Conservation (phyloP, 2,329 filamentous ascomycete species). For the Parafenestella ontariensis region DNA sequence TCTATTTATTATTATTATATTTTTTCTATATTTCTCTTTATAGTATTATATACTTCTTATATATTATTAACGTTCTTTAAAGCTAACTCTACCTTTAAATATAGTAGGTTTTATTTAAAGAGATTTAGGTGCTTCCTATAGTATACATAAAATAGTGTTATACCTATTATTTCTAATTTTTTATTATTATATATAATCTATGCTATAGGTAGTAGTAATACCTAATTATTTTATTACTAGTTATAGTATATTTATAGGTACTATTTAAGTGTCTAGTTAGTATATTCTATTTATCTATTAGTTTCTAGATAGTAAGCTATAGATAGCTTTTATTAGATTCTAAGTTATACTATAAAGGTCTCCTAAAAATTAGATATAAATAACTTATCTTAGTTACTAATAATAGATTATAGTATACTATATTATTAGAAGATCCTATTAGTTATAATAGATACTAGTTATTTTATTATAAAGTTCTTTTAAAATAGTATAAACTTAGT, state of each 20-base stretch:
- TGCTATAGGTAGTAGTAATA: constrained; percentile 8
- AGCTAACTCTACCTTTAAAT: neutral
- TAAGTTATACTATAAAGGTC: neutral
- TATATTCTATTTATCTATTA: constrained; percentile 1
- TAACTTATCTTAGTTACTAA: neutral
- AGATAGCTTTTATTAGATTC: neutral
- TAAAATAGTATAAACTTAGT: no score
- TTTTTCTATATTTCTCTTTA: constrained; percentile 1
- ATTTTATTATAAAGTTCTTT: no score
- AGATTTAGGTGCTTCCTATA: constrained; percentile 12
- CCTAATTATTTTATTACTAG: neutral
- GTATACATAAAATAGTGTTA: constrained; percentile 5
- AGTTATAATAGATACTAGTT: no score
- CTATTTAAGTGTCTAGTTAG: constrained; percentile 1
- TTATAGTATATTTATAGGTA: neutral
- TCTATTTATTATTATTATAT: constrained; percentile 4
- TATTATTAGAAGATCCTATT: neutral
- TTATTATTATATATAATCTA: constrained; percentile 10
- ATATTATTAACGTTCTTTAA: constrained; percentile 3
- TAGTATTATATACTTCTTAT: constrained; percentile 4
- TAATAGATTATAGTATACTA: neutral
- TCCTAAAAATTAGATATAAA: neutral
- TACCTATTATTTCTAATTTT: constrained; percentile 1
- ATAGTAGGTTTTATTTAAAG: constrained; percentile 10
- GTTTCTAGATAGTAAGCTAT: constrained; percentile 1